A percentile compares a stretch with the other conserved stretches of the same genome.
These are phyloP conservation scores for Astraeus odoratus DNA, from an alignment of 768 basidiomycete species.

Conservation along the genomic window DNA sequence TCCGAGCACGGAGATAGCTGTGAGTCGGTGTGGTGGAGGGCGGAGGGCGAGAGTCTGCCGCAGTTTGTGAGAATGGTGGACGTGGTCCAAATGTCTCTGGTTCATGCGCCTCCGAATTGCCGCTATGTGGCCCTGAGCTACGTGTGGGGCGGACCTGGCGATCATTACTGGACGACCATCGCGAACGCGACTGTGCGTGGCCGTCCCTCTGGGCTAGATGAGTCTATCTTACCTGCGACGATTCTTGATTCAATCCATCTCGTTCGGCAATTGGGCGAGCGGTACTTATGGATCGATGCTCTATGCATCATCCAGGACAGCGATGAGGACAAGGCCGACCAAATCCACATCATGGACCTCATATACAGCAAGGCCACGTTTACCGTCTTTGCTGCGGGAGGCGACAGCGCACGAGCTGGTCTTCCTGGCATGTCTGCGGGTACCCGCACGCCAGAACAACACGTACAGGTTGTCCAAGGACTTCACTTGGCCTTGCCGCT, in stretches of 20 bases:
- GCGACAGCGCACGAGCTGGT: conserved; percentile 5
- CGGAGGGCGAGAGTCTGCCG: too few species aligned
- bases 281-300: conserved; percentile 20
- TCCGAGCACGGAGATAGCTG: too few species aligned
- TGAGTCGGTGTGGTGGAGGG: too few species aligned
- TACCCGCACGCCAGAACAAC: conserved; percentile 11
- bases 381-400: conserved; percentile 15
- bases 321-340: conserved; percentile 10
- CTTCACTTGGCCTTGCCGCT: conserved; percentile 17
- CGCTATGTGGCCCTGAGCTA: too few species aligned
- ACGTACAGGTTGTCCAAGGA: conserved; percentile 15
- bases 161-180: too few species aligned
- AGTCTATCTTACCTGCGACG: conserved; percentile 9
- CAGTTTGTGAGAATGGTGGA: too few species aligned
- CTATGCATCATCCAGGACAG: conserved; percentile 20
- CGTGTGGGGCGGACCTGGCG: too few species aligned
- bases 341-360: conserved; percentile 14
- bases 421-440: conserved; percentile 10
- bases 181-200: too few species aligned
- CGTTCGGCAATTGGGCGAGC: conserved; percentile 13
- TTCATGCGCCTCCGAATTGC: too few species aligned
- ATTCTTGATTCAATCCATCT: conserved; percentile 16
- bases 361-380: conserved; percentile 15
- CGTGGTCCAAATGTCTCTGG: too few species aligned
- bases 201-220: conserved; percentile 5